A percentile compares a stretch with the other conserved stretches of the same genome.
These are phyloP conservation scores for Larix kaempferi DNA, from an alignment of 75 land plant genomes.

Conservation along the genomic window DNA sequence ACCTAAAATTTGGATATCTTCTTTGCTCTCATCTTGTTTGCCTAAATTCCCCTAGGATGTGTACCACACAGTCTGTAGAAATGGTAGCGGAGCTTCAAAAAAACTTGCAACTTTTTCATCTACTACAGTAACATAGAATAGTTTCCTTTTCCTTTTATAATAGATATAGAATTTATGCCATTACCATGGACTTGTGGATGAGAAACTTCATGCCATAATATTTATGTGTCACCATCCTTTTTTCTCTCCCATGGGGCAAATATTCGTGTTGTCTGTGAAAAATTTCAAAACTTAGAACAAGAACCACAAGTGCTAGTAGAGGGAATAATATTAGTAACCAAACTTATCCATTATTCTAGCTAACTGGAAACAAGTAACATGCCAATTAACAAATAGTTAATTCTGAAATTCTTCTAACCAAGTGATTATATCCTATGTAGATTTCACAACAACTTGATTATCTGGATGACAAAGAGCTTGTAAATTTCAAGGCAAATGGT, in stretches of 20 bases:
- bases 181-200: conserved; percentile 99
- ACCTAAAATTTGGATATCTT: conserved; percentile 77
- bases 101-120: conserved; percentile 99
- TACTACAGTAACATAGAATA: conserved; percentile 93
- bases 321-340: too few species aligned
- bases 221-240: conserved; percentile 5
- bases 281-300: neutral
- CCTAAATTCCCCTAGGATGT: conserved; percentile 17
- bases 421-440: too few species aligned
- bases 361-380: too few species aligned
- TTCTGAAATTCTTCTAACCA: too few species aligned
- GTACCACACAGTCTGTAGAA: conserved; percentile 73
- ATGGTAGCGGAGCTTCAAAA: conserved; percentile 91
- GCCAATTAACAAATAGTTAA: too few species aligned
- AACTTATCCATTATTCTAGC: too few species aligned
- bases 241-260: conserved; percentile 69
- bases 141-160: conserved; percentile 75
- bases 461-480: too few species aligned
- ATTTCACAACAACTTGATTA: too few species aligned
- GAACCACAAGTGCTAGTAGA: too few species aligned
- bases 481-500: too few species aligned
- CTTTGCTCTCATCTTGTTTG: conserved; percentile 29
- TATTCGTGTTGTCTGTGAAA: conserved; percentile 83
- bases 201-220: conserved; percentile 91
- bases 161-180: conserved; percentile 82